phyloP scores from a whole-genome alignment of 108 stramenopile genomes.

The Stephanodiscus triporus region DNA sequence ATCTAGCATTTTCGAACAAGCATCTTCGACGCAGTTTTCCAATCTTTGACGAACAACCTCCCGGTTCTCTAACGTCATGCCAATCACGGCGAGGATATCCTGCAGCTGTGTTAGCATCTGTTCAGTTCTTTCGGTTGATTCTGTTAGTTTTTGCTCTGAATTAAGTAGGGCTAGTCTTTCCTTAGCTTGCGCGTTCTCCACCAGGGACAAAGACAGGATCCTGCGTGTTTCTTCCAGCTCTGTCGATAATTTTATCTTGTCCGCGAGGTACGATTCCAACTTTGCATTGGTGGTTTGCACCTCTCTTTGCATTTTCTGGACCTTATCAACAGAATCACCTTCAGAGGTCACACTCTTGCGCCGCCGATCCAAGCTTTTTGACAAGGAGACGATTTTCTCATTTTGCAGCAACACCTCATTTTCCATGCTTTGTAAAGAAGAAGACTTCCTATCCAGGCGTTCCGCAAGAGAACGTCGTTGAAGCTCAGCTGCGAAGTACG shows the following conservation, averaged over 20 bases:
- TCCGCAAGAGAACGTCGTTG: constrained; percentile 34
- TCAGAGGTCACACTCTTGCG: constrained; percentile 36
- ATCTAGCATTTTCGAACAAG: constrained; percentile 54
- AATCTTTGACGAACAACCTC: constrained; percentile 52
- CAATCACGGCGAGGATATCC: constrained; percentile 61
- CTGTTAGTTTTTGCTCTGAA: constrained; percentile 46
- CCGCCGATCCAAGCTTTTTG: constrained; percentile 54
- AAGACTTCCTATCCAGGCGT: constrained; percentile 58
- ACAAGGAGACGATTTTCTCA: constrained; percentile 43
- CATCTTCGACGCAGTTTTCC: constrained; percentile 62
- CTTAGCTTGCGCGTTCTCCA: constrained; percentile 29
- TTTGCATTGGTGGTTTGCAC: constrained; percentile 14
- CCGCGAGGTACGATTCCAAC: constrained; percentile 25
- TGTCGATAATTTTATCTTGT: constrained; percentile 14
- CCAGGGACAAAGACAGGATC: constrained; percentile 25
- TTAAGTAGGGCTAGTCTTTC: constrained; percentile 60
- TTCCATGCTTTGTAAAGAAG: constrained; percentile 69
- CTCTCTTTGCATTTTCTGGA: constrained; percentile 32
- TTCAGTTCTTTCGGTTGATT: constrained; percentile 45
- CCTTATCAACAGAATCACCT: constrained; percentile 33
- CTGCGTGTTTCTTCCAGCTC: constrained; percentile 37
- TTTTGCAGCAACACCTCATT: constrained; percentile 62
- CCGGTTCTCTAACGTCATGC: constrained; percentile 52
- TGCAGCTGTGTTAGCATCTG: constrained; percentile 57
- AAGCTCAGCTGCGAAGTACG: constrained; percentile 52